Evolutionary conservation across 2,329 filamentous ascomycete genomes (phyloP).

Genomic region (Stemphylium beticola): DNA sequence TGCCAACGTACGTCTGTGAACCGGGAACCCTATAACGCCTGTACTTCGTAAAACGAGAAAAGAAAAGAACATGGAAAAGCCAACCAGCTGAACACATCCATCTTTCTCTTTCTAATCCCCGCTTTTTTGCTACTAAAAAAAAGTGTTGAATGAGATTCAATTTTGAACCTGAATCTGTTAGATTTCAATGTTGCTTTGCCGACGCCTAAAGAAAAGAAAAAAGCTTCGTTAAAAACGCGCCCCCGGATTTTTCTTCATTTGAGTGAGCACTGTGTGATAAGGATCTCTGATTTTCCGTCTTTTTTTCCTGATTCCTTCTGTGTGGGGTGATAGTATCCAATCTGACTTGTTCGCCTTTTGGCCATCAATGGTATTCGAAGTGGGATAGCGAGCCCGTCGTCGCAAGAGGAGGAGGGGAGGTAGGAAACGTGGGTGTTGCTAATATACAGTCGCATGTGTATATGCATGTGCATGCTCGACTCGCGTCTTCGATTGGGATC

Average conservation of each 20-base stretch:
- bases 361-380: background rate
- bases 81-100: background rate
- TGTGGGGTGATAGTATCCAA: constrained; percentile 5
- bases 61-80: no score
- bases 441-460: constrained; percentile 1
- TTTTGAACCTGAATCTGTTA: background rate
- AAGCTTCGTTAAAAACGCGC: background rate
- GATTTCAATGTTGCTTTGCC: no score
- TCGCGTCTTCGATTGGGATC: constrained; percentile 8
- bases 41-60: background rate
- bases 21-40: background rate
- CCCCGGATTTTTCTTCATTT: background rate
- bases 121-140: background rate
- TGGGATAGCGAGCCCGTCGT: background rate
- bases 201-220: background rate
- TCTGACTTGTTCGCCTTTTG: background rate
- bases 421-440: background rate
- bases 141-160: background rate
- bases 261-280: background rate
- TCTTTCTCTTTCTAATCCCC: background rate
- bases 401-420: background rate
- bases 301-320: background rate
- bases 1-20: background rate
- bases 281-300: background rate
- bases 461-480: background rate